Conservation (phyloP, 352 stramenopile genomes). For the Pythium folliculosum region DNA sequence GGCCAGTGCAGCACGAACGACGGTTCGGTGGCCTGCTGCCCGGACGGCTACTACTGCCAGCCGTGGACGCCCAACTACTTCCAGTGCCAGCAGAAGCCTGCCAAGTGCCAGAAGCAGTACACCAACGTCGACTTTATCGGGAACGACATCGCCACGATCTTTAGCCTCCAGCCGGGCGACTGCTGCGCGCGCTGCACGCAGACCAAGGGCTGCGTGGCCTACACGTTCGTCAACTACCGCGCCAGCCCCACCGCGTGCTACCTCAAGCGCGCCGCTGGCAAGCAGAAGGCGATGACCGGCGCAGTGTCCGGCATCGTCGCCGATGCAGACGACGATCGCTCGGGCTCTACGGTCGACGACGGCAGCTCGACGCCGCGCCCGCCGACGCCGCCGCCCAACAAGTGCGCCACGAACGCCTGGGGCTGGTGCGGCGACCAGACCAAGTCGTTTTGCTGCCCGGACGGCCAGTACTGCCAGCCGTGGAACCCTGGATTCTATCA, state of each 20-base stretch:
- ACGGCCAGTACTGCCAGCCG: conserved; percentile 46
- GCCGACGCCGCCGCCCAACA: not conserved
- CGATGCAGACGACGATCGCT: not conserved
- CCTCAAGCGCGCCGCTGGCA: not conserved
- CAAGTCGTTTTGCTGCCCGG: conserved; percentile 2
- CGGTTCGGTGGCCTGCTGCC: conserved; percentile 24
- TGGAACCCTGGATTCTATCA: conserved; percentile 61
- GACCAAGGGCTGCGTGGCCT: conserved; percentile 36
- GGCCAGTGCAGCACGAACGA: conserved; percentile 1
- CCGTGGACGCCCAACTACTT: conserved; percentile 37
- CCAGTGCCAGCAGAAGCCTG: conserved; percentile 36
- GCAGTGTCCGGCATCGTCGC: not conserved
- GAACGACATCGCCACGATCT: conserved; percentile 40
- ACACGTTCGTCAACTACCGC: conserved; percentile 43
- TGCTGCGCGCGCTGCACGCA: conserved; percentile 29
- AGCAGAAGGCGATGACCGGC: not conserved
- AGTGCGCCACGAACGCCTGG: not conserved
- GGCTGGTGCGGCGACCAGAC: not conserved
- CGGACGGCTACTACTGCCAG: conserved; percentile 41
- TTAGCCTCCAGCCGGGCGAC: conserved; percentile 33
- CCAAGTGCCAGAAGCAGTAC: conserved; percentile 34
- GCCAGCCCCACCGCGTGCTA: not conserved
- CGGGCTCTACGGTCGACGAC: no score
- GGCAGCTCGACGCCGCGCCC: not conserved
- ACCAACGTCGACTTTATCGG: conserved; percentile 41